phyloP scores from a whole-genome alignment of 106 monocot genomes.

The Dendrobium chrysotoxum region DNA sequence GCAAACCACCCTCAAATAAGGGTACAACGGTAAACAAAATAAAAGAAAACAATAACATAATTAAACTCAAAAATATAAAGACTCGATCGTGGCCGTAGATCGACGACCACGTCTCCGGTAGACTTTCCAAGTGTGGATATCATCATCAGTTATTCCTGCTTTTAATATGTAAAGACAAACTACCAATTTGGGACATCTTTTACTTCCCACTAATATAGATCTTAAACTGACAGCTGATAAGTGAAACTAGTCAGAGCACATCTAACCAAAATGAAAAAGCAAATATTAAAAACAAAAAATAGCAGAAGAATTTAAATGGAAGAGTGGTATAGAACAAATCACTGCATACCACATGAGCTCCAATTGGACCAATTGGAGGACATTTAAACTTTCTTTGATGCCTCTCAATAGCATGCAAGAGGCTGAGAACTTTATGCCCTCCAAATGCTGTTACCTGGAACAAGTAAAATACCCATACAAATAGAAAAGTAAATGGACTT shows the following conservation, averaged over 20 bases:
- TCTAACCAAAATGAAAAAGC: not conserved
- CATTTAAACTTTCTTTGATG: constrained; percentile 48
- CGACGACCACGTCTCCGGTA: no score
- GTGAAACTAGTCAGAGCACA: not conserved
- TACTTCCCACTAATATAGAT: no score
- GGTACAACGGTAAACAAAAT: no score
- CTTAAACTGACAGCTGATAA: not conserved
- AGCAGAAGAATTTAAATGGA: not conserved
- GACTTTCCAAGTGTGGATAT: no score
- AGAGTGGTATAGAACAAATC: not conserved
- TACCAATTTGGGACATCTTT: no score
- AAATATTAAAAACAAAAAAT: not conserved
- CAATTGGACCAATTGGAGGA: constrained; percentile 88
- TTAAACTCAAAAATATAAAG: no score
- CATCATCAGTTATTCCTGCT: no score
- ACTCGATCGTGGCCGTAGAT: no score
- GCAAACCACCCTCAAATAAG: no score
- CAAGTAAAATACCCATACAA: constrained; percentile 14
- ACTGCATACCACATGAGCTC: constrained; percentile 69
- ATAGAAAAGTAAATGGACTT: not conserved
- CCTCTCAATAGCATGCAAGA: constrained; percentile 68
- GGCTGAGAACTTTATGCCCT: constrained; percentile 74
- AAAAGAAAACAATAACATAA: no score
- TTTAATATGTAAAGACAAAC: no score
- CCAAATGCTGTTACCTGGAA: constrained; percentile 88